These are phyloP conservation scores for Aspergillus niger DNA, from an alignment of 2,329 filamentous ascomycete genomes.

Conservation along the genomic window DNA sequence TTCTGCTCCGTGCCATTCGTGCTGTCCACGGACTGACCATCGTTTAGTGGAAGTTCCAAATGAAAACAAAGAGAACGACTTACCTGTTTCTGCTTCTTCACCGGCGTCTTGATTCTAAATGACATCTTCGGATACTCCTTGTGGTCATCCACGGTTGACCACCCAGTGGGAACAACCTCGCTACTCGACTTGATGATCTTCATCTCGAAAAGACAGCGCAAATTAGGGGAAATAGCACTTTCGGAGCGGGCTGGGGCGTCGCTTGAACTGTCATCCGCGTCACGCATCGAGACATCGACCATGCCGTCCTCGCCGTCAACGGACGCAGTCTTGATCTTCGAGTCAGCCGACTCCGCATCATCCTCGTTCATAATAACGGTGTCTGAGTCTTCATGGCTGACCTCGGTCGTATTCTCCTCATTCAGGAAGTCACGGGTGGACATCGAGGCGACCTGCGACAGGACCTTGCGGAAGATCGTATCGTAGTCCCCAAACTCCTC, in stretches of 20 bases:
- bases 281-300: conserved; percentile 85
- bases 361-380: conserved; percentile 65
- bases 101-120: conserved; percentile 45
- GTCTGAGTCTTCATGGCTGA: conserved; percentile 64
- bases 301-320: conserved; percentile 87
- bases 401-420: conserved; percentile 47
- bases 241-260: conserved; percentile 39
- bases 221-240: conserved; percentile 61
- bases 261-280: conserved; percentile 48
- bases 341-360: conserved; percentile 66
- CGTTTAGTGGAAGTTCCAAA: not conserved
- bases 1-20: conserved; percentile 26
- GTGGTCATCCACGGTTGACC: conserved; percentile 62
- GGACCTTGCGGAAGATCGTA: conserved; percentile 74
- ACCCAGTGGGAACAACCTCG: conserved; percentile 69
- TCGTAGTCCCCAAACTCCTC: conserved; percentile 72
- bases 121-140: conserved; percentile 59
- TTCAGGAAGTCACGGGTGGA: conserved; percentile 69
- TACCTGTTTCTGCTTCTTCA: conserved; percentile 21
- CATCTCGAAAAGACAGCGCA: conserved; percentile 76
- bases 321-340: conserved; percentile 73
- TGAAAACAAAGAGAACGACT: not conserved
- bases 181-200: conserved; percentile 61
- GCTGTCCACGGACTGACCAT: not conserved
- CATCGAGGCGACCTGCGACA: conserved; percentile 73